Evolutionary conservation across 1,284 basidiomycete genomes (phyloP).

Genomic region (Papiliotrema fonsecae): DNA sequence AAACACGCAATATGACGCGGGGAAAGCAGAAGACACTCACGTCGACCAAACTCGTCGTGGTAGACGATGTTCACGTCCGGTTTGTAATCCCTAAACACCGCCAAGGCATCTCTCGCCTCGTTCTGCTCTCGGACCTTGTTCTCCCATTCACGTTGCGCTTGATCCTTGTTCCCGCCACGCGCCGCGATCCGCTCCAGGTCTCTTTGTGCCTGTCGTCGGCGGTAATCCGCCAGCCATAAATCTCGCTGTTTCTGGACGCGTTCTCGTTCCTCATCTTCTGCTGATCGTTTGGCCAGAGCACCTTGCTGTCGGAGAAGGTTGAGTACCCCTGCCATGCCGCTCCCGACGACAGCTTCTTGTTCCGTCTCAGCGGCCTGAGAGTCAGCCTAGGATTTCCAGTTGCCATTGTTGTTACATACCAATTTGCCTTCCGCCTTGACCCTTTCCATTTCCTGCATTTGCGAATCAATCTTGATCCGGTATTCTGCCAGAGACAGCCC

Average conservation of each 20-base stretch:
- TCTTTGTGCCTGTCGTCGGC: conserved; percentile 66
- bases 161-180: conserved; percentile 80
- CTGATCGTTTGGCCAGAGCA: conserved; percentile 62
- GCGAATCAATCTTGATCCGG: conserved; percentile 43
- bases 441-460: conserved; percentile 54
- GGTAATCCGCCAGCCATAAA: conserved; percentile 82
- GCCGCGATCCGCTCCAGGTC: conserved; percentile 72
- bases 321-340: conserved; percentile 83
- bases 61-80: conserved; percentile 96
- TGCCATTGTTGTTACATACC: not conserved
- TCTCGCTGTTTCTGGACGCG: conserved; percentile 77
- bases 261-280: conserved; percentile 74
- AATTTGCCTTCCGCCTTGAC: conserved; percentile 69
- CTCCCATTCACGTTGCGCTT: conserved; percentile 90
- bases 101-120: conserved; percentile 76
- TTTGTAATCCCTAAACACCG: conserved; percentile 88
- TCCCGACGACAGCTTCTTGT: conserved; percentile 63
- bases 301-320: conserved; percentile 87
- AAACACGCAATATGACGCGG: not conserved
- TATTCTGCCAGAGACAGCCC: conserved; percentile 47
- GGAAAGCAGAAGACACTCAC: conserved; percentile 17
- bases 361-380: conserved; percentile 12
- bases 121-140: conserved; percentile 86
- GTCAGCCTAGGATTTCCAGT: not conserved
- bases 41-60: conserved; percentile 83